Base-by-base conservation (phyloP, 768 basidiomycete species). In the Heimioporus sp. region DNA sequence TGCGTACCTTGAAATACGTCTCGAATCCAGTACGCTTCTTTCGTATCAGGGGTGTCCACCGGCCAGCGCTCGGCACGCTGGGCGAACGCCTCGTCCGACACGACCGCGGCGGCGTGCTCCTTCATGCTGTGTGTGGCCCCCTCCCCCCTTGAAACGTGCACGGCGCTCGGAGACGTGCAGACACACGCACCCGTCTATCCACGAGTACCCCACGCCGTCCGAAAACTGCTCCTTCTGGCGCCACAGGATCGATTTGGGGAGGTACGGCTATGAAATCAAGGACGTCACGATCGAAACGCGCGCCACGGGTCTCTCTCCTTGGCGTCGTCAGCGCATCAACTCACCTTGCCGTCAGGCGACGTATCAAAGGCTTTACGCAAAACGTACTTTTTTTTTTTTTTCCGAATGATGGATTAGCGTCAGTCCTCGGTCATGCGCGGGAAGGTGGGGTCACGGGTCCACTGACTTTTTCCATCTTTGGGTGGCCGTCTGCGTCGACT, bases 171-270 rank as follows among this genome's bases (percentile, higher is more conserved):
- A 9, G 36, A 19, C 17, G 46, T 28, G 24, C 24, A 28, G 5
- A 5, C 24, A 32, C 44, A 62, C 80, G 39, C 62, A 90, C 90
- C 94, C 92, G 63, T 98, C 95, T 64, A 98, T 98, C 95, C 96
- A 98, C 31, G 93, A 95, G 72, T 97, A 98, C 31, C 96, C 95
- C 49, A 97, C 94, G 48, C 97, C 97, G 64, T 99, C 97, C 2
- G 95, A 98, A 75, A 99, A 99, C 64, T 98, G 95, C 72, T 99
- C 97, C 70, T 99, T 99, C 70, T 99, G 97, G 51, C 97, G 81
- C 97, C 97, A 99, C 38, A 99, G 78, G 63, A 99, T 98, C 15
- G 90, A 91, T 51, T 80, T 80, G 12, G 97, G 97, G 46, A 99
- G 83, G 73, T 98, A 99, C 2, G 92, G 87, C 87, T 92, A 21